Base-by-base conservation (phyloP, 2,329 filamentous ascomycete genomes). In the Penicillium sp. region DNA sequence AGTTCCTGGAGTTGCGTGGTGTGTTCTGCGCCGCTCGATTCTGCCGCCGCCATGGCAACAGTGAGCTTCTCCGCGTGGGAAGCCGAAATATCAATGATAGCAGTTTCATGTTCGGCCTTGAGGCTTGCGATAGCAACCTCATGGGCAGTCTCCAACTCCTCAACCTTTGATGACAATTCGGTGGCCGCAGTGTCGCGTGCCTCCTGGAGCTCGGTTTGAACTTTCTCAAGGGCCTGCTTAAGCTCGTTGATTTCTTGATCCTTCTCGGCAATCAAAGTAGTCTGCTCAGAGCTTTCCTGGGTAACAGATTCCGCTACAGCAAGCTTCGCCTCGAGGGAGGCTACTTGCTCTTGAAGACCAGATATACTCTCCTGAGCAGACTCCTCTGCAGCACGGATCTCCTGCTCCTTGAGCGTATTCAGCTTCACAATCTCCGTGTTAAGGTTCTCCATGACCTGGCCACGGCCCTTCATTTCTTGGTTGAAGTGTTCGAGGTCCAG, bases 371-470 rank as follows among this genome's bases (percentile, higher is more conserved):
- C 59, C 13, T 70, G 65, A 2, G 71, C 65, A 41, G 67, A 63
- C 23, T 77, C 70, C 45, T 73, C 69, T 21, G 73, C 72, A 15
- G 73, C 69, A 38, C 62, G 65, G 27, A 73, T 64, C 42, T 73
- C 72, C 51, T 76, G 63, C 27, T 75, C 72, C 54, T 77, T 79
- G 25, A 69, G 59, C 29, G 70, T 60, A 35, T 68, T 65, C 27
- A 77, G 55, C 51, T 70, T 71, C 23, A 73, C 64, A 50, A 74
- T 70, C 57, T 79, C 77, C 21, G 66, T 66, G 48, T 77, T 71
- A 23, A 77, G 68, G 35, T 70, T 75, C 25, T 76, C 72, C 35
- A 75, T 71, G 4, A 76, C 74, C 25, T 72, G 72, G 21, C 74
- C 70, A 2, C 68, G 69, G 42, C 68, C 72, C 59, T 75, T 70